Evolutionary conservation across 2,329 filamentous ascomycete species (phyloP), one percentile per base, ranked within the genome.

Genomic region (Aspergillus spinulosporus): DNA sequence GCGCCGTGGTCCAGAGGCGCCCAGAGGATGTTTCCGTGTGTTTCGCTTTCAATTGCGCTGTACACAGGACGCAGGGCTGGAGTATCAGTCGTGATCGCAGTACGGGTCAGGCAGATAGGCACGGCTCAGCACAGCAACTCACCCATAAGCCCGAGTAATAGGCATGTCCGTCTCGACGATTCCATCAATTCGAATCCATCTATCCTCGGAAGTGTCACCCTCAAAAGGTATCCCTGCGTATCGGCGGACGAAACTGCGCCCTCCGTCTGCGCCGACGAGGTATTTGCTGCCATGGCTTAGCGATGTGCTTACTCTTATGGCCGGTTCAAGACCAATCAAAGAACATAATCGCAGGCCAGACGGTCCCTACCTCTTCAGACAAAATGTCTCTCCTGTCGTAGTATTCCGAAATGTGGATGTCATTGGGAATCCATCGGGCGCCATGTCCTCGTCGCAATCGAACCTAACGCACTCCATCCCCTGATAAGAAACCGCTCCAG

Each of bases 11-110:
- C 56, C 9, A 58, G 56, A 26, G 51, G 56, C 4, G 52, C 56
- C 56, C 56, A 58, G 29, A 58, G 52, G 14, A 58, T 52, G 31
- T 58, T 58, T 8, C 56, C 56, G 31, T 58, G 56, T 1, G 43
- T 58, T 14, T 29, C 15, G 15, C 47, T 54, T 39, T 58, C 51
- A 5, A 58, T 54, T 28, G 49, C 26, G 26, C 49, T 51, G 14
- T 39, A 9, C 29, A 4, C 34, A 12, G 9, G n/a, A 37, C 7
- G 21, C 21, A 21, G 21, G 21, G 21, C 21, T 12, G 34, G 6
- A 12, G 9, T 12, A 12, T 37, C 34, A 37, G 34, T 37, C n/a
- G 34, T 37, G 34, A 8, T 37, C 21, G 21, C 21, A 21, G 21
- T 21, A 21, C 21, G 21, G 21, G 21, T 37, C 11, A 12, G 34